A percentile compares a stretch with the other conserved stretches of the same genome.
Evolutionary conservation across 2,329 filamentous ascomycete genomes (phyloP).

Genomic region (Thermomyces lanuginosus): DNA sequence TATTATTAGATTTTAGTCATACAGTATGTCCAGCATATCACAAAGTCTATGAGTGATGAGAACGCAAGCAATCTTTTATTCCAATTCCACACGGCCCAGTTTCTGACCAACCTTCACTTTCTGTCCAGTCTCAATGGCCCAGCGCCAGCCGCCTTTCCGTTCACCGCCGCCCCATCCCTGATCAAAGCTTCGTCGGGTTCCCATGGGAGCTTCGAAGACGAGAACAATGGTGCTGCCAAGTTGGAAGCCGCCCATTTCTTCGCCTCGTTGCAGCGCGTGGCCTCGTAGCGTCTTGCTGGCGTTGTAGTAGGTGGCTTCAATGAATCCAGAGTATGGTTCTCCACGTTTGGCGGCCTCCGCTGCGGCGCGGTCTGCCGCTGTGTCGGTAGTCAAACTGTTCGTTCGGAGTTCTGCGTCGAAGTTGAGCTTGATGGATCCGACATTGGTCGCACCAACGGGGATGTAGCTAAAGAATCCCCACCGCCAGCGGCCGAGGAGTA

Average conservation of each 20-base stretch:
- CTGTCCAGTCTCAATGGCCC: constrained; percentile 76
- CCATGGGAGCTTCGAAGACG: constrained; percentile 83
- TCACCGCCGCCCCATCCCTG: constrained; percentile 43
- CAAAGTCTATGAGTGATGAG: no score
- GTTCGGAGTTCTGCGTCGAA: constrained; percentile 89
- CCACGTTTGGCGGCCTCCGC: constrained; percentile 59
- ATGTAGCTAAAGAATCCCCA: constrained; percentile 96
- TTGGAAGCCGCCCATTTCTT: constrained; percentile 98
- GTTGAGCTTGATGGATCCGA: constrained; percentile 91
- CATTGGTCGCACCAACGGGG: constrained; percentile 91
- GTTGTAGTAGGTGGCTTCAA: constrained; percentile 72
- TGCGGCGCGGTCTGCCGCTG: constrained; percentile 71
- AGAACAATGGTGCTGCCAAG: constrained; percentile 88
- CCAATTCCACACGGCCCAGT: constrained; percentile 51
- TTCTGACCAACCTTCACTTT: constrained; percentile 78
- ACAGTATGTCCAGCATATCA: no score
- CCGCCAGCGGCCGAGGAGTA: constrained; percentile 82
- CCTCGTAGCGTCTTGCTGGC: constrained; percentile 67
- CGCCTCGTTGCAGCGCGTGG: constrained; percentile 67
- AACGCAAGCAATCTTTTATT: no score
- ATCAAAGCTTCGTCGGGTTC: constrained; percentile 39
- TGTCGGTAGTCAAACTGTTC: constrained; percentile 84
- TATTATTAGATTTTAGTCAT: no score
- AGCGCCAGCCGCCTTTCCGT: constrained; percentile 57
- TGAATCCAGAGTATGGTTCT: constrained; percentile 76